These are phyloP conservation scores for Exsudoporus frostii DNA, from an alignment of 768 basidiomycete species.

Conservation along the genomic window DNA sequence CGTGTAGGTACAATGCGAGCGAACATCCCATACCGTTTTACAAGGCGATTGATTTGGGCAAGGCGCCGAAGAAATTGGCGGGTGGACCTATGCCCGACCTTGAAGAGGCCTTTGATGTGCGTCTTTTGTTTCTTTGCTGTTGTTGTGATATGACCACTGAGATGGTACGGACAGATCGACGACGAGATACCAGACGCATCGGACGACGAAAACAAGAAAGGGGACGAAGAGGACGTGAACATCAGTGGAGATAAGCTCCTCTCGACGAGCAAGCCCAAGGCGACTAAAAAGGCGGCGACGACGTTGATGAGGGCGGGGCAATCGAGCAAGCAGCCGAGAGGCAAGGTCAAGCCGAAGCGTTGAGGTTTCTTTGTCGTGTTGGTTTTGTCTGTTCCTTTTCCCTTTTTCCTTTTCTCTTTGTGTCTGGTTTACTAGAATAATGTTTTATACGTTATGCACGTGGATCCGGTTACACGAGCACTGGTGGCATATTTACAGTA, in stretches of 20 bases:
- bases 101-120: conserved; percentile 86
- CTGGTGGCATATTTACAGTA: too few species aligned
- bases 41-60: conserved; percentile 79
- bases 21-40: conserved; percentile 97
- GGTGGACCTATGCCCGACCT: conserved; percentile 79
- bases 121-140: conserved; percentile 20
- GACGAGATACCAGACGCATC: conserved; percentile 45
- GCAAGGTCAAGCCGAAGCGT: conserved; percentile 19
- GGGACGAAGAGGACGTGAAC: conserved; percentile 31
- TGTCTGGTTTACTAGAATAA: too few species aligned
- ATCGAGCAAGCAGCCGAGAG: conserved; percentile 17
- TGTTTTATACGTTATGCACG: too few species aligned
- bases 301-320: not conserved
- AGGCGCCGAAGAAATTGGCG: conserved; percentile 75
- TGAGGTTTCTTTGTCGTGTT: not conserved
- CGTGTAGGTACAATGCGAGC: conserved; percentile 74
- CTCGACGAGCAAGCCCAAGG: conserved; percentile 47
- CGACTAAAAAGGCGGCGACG: not conserved
- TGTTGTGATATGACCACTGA: not conserved
- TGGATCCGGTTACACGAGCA: too few species aligned
- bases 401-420: too few species aligned
- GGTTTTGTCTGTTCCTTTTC: not conserved
- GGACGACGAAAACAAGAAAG: conserved; percentile 44
- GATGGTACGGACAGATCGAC: conserved; percentile 36
- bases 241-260: conserved; percentile 58